Conservation (phyloP, 208 protist genomes). For the Leishmania gerbilli region DNA sequence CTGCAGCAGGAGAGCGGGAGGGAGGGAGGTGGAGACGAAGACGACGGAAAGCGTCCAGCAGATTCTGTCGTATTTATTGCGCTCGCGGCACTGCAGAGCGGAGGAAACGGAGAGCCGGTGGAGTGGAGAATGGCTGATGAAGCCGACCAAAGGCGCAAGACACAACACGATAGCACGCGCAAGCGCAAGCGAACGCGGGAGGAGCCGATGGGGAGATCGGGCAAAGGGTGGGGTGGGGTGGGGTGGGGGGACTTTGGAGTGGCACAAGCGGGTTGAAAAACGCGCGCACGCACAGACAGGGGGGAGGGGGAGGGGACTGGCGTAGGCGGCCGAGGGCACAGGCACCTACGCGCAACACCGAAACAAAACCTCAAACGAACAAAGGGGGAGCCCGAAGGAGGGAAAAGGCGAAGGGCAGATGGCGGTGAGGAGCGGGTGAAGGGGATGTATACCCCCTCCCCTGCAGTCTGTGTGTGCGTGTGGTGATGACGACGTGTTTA, state of each 20-base stretch:
- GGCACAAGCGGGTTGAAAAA: neutral
- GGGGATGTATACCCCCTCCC: too few species aligned
- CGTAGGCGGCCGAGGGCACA: neutral
- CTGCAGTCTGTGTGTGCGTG: neutral
- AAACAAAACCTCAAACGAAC: neutral
- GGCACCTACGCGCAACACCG: neutral
- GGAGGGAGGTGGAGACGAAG: neutral
- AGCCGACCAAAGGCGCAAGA: neutral
- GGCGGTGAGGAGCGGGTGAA: neutral
- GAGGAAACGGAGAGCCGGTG: neutral
- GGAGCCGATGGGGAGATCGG: constrained; percentile 2
- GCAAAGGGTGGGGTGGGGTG: neutral
- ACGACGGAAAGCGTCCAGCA: neutral
- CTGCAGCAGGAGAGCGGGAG: constrained; percentile 1
- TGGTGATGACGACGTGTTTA: neutral
- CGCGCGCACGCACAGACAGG: neutral
- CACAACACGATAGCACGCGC: neutral
- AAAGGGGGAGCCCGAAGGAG: neutral
- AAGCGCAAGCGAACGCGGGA: neutral
- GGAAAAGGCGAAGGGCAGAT: neutral
- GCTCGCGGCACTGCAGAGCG: neutral
- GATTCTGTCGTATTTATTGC: neutral
- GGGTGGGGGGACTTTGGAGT: neutral
- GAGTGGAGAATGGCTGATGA: neutral
- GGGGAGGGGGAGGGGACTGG: neutral